Conservation (phyloP, 768 basidiomycete species). For the Lactarius sanguifluus region DNA sequence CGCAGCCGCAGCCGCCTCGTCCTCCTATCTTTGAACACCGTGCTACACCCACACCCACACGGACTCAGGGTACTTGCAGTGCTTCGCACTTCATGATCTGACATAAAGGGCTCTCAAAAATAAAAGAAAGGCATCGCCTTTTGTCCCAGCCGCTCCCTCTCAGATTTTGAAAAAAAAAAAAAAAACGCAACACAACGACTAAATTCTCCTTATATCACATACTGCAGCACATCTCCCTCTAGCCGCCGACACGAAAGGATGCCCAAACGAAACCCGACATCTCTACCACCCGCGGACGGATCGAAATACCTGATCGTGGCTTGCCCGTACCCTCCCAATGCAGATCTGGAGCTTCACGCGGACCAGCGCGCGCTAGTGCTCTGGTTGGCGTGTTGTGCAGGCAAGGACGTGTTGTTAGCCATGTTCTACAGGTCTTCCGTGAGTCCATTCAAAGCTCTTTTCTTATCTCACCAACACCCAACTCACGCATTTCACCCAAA, state of each 20-base stretch:
- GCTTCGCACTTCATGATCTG: too few relatives aligned
- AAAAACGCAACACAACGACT: background rate
- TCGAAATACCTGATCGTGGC: constrained; percentile 46
- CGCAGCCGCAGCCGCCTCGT: too few relatives aligned
- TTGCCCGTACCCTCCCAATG: constrained; percentile 44
- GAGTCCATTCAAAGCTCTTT: constrained; percentile 29
- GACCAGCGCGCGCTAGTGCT: constrained; percentile 42
- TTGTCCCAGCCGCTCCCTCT: too few relatives aligned
- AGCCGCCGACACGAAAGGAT: constrained; percentile 30
- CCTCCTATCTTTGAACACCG: too few relatives aligned
- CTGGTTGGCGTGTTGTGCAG: constrained; percentile 46
- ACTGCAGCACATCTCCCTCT: background rate
- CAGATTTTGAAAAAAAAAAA: too few relatives aligned
- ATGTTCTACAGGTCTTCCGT: constrained; percentile 48
- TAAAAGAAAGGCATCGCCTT: too few relatives aligned
- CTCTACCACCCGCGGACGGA: constrained; percentile 44
- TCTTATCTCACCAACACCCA: background rate
- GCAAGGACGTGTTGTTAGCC: constrained; percentile 38
- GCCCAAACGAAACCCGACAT: constrained; percentile 45
- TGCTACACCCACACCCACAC: too few relatives aligned
- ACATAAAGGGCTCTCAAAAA: too few relatives aligned
- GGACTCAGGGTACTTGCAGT: too few relatives aligned
- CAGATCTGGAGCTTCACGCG: constrained; percentile 42
- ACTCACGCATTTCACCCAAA: constrained; percentile 22
- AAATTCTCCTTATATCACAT: background rate